These are phyloP conservation scores for Solanum megistacrolobum DNA, from an alignment of 257 asterid species.

Conservation along the genomic window DNA sequence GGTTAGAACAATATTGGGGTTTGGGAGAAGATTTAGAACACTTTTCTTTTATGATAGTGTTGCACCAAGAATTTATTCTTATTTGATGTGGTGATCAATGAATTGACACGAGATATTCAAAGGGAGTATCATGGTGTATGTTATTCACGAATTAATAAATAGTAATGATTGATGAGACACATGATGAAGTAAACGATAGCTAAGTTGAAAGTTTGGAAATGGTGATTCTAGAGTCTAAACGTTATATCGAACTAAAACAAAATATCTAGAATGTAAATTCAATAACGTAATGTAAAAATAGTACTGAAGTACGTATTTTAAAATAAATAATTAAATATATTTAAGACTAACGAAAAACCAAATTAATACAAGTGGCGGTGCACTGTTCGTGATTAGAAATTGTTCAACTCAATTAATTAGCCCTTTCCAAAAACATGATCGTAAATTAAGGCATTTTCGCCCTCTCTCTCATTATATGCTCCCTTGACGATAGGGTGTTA, in stretches of 20 bases:
- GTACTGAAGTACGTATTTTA: background rate
- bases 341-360: too few species aligned
- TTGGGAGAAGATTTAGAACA: background rate
- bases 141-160: background rate
- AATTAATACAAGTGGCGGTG: background rate
- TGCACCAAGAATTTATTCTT: background rate
- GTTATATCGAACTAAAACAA: too few species aligned
- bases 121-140: background rate
- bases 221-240: too few species aligned
- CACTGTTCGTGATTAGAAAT: background rate
- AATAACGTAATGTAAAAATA: too few species aligned
- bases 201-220: background rate
- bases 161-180: background rate
- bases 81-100: background rate
- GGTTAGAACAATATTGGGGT: background rate
- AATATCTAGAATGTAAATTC: too few species aligned
- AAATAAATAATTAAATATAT: background rate
- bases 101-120: background rate
- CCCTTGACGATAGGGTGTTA: too few species aligned
- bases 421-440: background rate
- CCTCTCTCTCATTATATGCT: background rate
- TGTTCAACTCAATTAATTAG: background rate
- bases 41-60: background rate
- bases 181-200: too few species aligned
- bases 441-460: background rate